Conservation (phyloP, 495 filamentous ascomycete species). For the Penicillium pulvis region DNA sequence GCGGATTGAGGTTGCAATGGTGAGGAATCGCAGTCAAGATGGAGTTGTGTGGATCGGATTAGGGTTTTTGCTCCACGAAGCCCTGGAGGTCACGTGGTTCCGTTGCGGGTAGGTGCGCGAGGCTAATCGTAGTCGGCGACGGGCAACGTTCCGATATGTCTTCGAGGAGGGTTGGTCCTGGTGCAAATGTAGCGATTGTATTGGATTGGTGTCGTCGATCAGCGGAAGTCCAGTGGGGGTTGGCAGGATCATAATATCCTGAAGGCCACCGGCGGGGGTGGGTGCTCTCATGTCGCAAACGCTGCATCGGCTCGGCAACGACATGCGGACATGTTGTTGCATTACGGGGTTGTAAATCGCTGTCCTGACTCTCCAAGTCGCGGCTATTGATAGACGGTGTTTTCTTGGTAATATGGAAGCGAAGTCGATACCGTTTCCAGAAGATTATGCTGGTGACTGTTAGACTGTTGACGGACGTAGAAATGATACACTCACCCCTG, state of each 20-base stretch:
- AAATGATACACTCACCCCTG: constrained; percentile 12
- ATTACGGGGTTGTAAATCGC: background rate
- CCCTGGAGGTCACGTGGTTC: constrained; percentile 26
- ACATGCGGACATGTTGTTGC: too few species aligned
- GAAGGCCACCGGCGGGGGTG: constrained; percentile 2
- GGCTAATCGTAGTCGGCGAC: constrained; percentile 7
- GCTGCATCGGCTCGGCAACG: constrained; percentile 6
- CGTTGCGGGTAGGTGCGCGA: constrained; percentile 3
- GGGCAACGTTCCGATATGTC: constrained; percentile 1
- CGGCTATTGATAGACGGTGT: background rate
- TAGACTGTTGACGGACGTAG: background rate
- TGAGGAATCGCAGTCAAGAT: constrained; percentile 18
- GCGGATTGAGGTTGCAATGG: constrained; percentile 24
- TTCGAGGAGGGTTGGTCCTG: background rate
- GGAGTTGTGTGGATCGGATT: constrained; percentile 37
- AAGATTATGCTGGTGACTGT: constrained; percentile 13
- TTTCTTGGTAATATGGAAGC: constrained; percentile 19
- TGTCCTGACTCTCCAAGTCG: constrained; percentile 13
- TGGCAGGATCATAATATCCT: background rate
- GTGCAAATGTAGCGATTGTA: background rate
- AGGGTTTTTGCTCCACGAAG: constrained; percentile 29
- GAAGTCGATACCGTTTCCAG: constrained; percentile 22
- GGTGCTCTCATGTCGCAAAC: constrained; percentile 13
- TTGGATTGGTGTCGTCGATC: constrained; percentile 1
- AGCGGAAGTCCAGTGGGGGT: background rate